Conservation (phyloP, 371 early-diverging fungal species). For the Paramicrosporidium saccamoebae region DNA sequence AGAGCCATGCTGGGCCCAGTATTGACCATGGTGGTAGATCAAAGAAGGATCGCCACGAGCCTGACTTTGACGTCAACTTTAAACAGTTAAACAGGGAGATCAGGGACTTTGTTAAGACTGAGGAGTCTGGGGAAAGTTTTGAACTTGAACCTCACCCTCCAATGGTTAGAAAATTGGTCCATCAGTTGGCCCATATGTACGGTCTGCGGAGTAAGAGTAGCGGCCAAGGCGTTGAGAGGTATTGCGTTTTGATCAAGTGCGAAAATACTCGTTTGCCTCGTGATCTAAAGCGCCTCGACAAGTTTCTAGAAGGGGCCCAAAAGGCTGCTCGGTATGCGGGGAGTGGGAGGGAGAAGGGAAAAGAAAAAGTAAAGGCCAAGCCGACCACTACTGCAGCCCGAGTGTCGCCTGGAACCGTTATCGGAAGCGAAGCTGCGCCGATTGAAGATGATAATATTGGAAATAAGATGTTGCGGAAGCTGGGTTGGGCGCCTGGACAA, state of each 20-base stretch:
- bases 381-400: slow-evolving; percentile 1
- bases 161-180: too few species aligned
- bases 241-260: slow-evolving; percentile 13
- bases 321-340: slow-evolving; percentile 3
- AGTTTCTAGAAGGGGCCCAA: slow-evolving; percentile 8
- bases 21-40: too few species aligned
- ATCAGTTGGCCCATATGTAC: too few species aligned
- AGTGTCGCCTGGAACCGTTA: slow-evolving; percentile 17
- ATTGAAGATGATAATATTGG: slow-evolving; percentile 29
- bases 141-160: too few species aligned
- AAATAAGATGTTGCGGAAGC: slow-evolving; percentile 33
- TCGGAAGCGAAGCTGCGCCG: slow-evolving; percentile 20
- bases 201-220: too few species aligned
- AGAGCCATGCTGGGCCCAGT: too few species aligned
- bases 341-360: slow-evolving; percentile 2
- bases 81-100: too few species aligned
- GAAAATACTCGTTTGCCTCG: slow-evolving; percentile 10
- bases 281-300: slow-evolving; percentile 11
- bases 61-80: too few species aligned
- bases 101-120: too few species aligned
- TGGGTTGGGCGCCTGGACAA: slow-evolving; percentile 52
- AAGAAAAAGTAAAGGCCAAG: slow-evolving; percentile 2
- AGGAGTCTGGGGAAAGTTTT: too few species aligned
- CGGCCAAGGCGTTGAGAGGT: too few species aligned
- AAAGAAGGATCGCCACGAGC: too few species aligned